Evolutionary conservation across 208 protist genomes (phyloP), one percentile per base, ranked within the genome.

Genomic region (Leishmania turanica): DNA sequence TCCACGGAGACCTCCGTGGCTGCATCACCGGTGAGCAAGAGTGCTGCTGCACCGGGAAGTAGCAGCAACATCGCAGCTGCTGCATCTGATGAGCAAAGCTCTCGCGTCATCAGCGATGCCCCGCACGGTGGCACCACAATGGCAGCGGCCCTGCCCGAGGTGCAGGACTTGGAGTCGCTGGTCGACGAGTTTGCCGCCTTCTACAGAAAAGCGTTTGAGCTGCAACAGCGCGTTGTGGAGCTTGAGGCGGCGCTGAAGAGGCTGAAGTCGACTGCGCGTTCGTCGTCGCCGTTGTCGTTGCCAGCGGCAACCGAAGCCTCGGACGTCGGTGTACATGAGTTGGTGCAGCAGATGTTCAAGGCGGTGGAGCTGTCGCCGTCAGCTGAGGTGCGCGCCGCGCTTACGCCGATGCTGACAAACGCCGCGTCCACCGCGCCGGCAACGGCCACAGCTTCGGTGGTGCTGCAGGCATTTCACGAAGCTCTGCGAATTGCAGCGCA

Each of bases 181-280:
- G 87, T 94, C 17, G 91, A 96, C 37, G 90, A 96, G 86, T 95
- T 96, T 77, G 81, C 79, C 45, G 31, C 65, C 17, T 96, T 95
- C 66, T 96, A 92, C 73, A 56, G 81, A 8, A 62, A 80, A 31
- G 79, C 88, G 1, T 90, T 86, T 66, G 70, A 83, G 27, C 83
- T 78, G 53, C 83, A 91, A 70, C 68, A 89, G 75, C 86, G 84
- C 31, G 75, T 94, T 17, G 34, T 81, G 69, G 68, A 83, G 64
- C 80, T 93, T 17, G 88, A 91, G 76, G 65, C 65, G 42, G 89
- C 93, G 86, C 40, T 90, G 77, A 54, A 66, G 51, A 74, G n/a
- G 34, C 75, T 65, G 13, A 80, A 74, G 58, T 13, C 49, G n/a
- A 45, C 71, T 13, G 34, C 45, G 15, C 62, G 1, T 45, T 51